phyloP scores from a whole-genome alignment of 306 rosid species.

The Gastrolobium bilobum region DNA sequence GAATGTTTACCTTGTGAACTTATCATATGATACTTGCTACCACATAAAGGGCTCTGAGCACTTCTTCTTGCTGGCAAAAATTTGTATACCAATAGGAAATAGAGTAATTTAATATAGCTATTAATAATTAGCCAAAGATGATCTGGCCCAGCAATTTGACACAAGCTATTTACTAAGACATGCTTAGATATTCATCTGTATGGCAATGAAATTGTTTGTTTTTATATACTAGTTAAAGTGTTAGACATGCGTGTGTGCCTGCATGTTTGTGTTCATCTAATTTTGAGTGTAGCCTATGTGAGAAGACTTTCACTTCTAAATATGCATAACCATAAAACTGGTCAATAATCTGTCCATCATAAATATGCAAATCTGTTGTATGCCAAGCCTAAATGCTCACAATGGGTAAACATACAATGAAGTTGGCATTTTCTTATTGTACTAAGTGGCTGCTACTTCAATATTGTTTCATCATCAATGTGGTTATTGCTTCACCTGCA shows the following conservation, averaged over 20 bases:
- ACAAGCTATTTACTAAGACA: not conserved
- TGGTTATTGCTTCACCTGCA: constrained; percentile 38
- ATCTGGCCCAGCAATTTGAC: not conserved
- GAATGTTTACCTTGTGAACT: not conserved
- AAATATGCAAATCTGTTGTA: constrained; percentile 34
- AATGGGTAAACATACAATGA: constrained; percentile 7
- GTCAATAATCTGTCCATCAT: constrained; percentile 9
- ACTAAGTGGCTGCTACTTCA: constrained; percentile 9
- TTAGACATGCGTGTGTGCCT: not conserved
- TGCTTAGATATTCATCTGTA: not conserved
- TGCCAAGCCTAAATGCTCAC: not conserved
- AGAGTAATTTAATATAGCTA: not conserved
- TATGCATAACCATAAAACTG: not conserved
- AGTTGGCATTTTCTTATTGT: constrained; percentile 34
- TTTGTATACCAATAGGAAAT: not conserved
- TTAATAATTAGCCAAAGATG: constrained; percentile 12
- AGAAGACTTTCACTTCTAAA: constrained; percentile 11
- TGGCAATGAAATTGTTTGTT: not conserved
- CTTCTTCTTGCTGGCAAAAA: constrained; percentile 16
- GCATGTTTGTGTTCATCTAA: not conserved
- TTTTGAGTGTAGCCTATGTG: constrained; percentile 20
- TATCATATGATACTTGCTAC: not conserved
- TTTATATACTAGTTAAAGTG: not conserved
- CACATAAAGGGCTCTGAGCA: constrained; percentile 5
- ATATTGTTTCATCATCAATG: constrained; percentile 35